phyloP scores from a whole-genome alignment of 768 basidiomycete species.

The Tricholoma saponaceum region DNA sequence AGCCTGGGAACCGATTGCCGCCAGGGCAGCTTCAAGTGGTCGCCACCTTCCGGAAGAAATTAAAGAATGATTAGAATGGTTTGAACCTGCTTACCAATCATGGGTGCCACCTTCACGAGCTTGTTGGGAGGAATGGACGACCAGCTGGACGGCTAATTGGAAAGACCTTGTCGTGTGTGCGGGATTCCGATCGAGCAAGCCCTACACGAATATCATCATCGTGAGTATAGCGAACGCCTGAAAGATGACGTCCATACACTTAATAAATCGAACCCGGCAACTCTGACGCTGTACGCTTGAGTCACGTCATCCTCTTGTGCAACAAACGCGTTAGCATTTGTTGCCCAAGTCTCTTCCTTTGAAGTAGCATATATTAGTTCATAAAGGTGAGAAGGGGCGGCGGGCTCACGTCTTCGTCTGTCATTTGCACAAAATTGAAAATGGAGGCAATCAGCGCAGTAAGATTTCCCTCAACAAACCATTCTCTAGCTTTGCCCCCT shows the following conservation, averaged over 20 bases:
- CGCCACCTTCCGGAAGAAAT: constrained; percentile 68
- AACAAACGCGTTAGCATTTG: constrained; percentile 88
- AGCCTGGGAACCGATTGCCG: constrained; percentile 76
- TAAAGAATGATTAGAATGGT: constrained; percentile 1
- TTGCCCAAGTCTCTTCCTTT: constrained; percentile 89
- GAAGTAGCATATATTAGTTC: neutral
- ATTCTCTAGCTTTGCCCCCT: constrained; percentile 58
- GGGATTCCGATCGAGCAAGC: constrained; percentile 53
- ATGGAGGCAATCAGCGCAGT: constrained; percentile 47
- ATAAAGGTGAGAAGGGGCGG: constrained; percentile 5
- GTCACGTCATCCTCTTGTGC: constrained; percentile 94
- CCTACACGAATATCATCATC: constrained; percentile 32
- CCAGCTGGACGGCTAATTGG: constrained; percentile 47
- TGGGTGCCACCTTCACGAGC: constrained; percentile 47
- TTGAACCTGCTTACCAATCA: constrained; percentile 51
- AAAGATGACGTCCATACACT: constrained; percentile 40
- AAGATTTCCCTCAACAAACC: constrained; percentile 55
- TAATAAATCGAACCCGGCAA: constrained; percentile 82
- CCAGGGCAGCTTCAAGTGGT: constrained; percentile 80
- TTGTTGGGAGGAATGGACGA: constrained; percentile 55
- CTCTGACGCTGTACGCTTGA: constrained; percentile 74
- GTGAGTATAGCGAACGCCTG: neutral
- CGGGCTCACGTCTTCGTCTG: constrained; percentile 72
- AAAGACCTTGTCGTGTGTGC: constrained; percentile 48
- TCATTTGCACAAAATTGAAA: constrained; percentile 81